These are phyloP conservation scores for Neopestalotiopsis sp. DNA, from an alignment of 2,329 filamentous ascomycete genomes.

Conservation along the genomic window DNA sequence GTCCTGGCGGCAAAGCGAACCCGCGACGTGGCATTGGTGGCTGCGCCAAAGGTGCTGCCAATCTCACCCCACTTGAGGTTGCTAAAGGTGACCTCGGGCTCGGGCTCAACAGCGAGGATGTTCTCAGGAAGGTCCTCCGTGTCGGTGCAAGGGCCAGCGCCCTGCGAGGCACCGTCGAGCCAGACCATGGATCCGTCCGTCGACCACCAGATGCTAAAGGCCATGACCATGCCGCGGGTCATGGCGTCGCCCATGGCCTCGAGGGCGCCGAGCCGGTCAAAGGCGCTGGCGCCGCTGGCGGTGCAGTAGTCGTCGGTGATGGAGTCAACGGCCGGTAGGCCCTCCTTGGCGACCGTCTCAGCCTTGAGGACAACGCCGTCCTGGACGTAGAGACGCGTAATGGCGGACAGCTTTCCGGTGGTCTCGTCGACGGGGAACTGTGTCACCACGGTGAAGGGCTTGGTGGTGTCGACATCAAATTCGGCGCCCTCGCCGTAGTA, in stretches of 20 bases:
- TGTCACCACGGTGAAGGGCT: conserved; percentile 42
- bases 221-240: conserved; percentile 53
- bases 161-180: conserved; percentile 54
- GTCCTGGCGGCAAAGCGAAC: neutral
- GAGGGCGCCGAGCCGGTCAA: conserved; percentile 43
- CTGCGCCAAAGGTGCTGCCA: conserved; percentile 48
- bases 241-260: conserved; percentile 49
- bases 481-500: conserved; percentile 37
- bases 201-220: conserved; percentile 58
- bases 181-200: conserved; percentile 55
- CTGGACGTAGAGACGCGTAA: conserved; percentile 42
- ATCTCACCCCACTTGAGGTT: conserved; percentile 63
- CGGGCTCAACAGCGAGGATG: conserved; percentile 48
- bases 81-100: conserved; percentile 56
- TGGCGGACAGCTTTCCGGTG: conserved; percentile 35
- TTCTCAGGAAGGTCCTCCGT: conserved; percentile 50
- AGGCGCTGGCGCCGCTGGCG: conserved; percentile 36
- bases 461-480: conserved; percentile 39
- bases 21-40: neutral
- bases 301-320: conserved; percentile 42
- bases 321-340: conserved; percentile 37
- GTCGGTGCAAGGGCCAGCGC: conserved; percentile 54
- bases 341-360: conserved; percentile 35
- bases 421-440: conserved; percentile 39
- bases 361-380: conserved; percentile 39